Percentiles rank a stretch among this genome's conserved stretches.
phyloP scores from a whole-genome alignment of 2,329 filamentous ascomycete species.

The Lithohypha guttulata region DNA sequence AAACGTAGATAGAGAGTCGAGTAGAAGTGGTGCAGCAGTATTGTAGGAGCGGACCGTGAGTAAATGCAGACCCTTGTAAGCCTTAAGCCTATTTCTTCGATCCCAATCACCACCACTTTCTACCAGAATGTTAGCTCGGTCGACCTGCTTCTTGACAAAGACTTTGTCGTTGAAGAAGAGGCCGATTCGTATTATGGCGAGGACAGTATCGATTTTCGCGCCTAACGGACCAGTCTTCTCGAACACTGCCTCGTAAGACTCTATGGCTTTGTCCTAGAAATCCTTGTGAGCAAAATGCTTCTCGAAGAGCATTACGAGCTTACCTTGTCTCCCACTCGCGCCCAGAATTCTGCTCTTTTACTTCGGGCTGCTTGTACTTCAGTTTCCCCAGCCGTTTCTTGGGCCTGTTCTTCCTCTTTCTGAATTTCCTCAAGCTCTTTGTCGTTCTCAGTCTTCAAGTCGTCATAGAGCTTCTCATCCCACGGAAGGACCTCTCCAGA shows the following conservation, averaged over 20 bases:
- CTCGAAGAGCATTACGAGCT: slow-evolving; percentile 9
- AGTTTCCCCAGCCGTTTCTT: slow-evolving; percentile 90
- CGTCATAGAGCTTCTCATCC: slow-evolving; percentile 80
- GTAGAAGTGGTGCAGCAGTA: slow-evolving; percentile 77
- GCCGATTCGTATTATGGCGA: slow-evolving; percentile 90
- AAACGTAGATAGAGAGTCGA: slow-evolving; percentile 95
- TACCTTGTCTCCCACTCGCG: slow-evolving; percentile 91
- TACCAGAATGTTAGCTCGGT: slow-evolving; percentile 78
- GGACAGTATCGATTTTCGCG: slow-evolving; percentile 91
- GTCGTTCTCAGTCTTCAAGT: slow-evolving; percentile 65
- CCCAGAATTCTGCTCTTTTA: slow-evolving; percentile 94
- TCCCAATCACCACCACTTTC: slow-evolving; percentile 98
- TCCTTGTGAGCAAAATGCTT: not conserved
- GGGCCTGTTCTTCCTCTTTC: slow-evolving; percentile 85
- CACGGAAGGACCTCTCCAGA: slow-evolving; percentile 64
- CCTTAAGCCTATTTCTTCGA: slow-evolving; percentile 93
- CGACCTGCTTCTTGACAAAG: slow-evolving; percentile 86
- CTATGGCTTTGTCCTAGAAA: slow-evolving; percentile 77
- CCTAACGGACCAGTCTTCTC: slow-evolving; percentile 96
- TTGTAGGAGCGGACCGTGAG: slow-evolving; percentile 87
- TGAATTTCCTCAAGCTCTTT: slow-evolving; percentile 64
- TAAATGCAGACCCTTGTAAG: slow-evolving; percentile 89
- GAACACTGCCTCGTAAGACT: slow-evolving; percentile 82
- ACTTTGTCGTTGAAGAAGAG: slow-evolving; percentile 92
- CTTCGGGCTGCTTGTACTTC: slow-evolving; percentile 86